phyloP scores from a whole-genome alignment of 257 asterid species.

The Gynochthodes officinalis region DNA sequence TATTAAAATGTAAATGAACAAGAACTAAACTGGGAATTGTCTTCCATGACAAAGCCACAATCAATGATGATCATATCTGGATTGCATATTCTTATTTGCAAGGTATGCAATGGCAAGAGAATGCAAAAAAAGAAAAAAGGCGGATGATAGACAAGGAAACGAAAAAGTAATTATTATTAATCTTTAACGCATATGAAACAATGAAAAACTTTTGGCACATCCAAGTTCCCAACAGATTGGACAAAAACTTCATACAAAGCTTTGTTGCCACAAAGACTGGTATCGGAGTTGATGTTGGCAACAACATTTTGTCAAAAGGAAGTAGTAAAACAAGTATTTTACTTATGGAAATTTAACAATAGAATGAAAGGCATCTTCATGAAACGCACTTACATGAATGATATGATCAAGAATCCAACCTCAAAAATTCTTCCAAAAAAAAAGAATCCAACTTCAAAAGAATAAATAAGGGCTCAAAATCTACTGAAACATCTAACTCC shows the following conservation, averaged over 20 bases:
- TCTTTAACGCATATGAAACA: background rate
- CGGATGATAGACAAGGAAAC: too few relatives aligned
- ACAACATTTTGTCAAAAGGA: background rate
- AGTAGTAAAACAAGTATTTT: background rate
- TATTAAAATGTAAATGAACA: too few relatives aligned
- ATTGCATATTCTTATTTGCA: background rate
- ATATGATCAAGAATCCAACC: background rate
- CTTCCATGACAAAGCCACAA: background rate
- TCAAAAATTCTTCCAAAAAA: too few relatives aligned
- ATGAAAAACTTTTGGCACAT: background rate
- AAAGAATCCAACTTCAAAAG: constrained; percentile 1
- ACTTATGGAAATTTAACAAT: background rate
- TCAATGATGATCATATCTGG: background rate
- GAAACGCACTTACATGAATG: background rate
- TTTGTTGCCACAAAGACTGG: background rate
- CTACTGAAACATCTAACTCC: background rate
- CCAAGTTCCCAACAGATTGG: background rate
- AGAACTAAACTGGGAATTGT: too few relatives aligned
- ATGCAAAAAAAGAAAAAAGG: too few relatives aligned
- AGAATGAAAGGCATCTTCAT: background rate
- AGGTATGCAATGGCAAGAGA: background rate
- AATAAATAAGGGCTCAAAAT: background rate
- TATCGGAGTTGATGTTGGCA: background rate
- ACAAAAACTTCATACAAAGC: background rate
- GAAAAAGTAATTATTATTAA: too few relatives aligned